Conservation (phyloP, 495 filamentous ascomycete genomes). For the Hyphodiscus hymeniophilus region DNA sequence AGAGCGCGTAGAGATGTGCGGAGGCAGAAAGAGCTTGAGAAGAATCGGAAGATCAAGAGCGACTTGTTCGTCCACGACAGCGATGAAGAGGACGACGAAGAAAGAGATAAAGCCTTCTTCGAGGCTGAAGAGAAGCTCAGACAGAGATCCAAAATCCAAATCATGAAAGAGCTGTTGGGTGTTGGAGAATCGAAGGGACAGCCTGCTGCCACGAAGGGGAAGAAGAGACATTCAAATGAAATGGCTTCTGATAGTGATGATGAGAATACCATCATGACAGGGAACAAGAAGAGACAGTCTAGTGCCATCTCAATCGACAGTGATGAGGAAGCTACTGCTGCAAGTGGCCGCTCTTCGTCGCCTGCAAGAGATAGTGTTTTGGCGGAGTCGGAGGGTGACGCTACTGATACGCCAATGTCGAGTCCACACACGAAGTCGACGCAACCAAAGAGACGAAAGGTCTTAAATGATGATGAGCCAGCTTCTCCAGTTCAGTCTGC, state of each 20-base stretch:
- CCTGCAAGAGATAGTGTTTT: slow-evolving; percentile 6
- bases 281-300: slow-evolving; percentile 12
- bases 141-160: slow-evolving; percentile 24
- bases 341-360: slow-evolving; percentile 11
- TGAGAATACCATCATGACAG: slow-evolving; percentile 11
- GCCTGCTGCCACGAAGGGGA: slow-evolving; percentile 1
- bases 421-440: slow-evolving; percentile 21
- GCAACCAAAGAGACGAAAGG: slow-evolving; percentile 19
- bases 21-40: slow-evolving; percentile 51
- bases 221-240: slow-evolving; percentile 15
- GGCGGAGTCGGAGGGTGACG: slow-evolving; percentile 22
- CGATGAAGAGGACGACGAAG: slow-evolving; percentile 71
- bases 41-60: slow-evolving; percentile 73
- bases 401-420: slow-evolving; percentile 21
- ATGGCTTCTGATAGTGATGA: slow-evolving; percentile 14
- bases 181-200: slow-evolving; percentile 9
- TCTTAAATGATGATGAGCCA: slow-evolving; percentile 22
- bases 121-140: slow-evolving; percentile 46
- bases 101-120: slow-evolving; percentile 63
- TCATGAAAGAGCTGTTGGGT: slow-evolving; percentile 21
- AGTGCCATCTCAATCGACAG: slow-evolving; percentile 7
- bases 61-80: slow-evolving; percentile 68
- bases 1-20: slow-evolving; percentile 35
- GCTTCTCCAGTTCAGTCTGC: slow-evolving; percentile 1
- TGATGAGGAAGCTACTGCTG: slow-evolving; percentile 18